phyloP scores from a whole-genome alignment of 2,329 filamentous ascomycete species.

The Xylaria sp. region DNA sequence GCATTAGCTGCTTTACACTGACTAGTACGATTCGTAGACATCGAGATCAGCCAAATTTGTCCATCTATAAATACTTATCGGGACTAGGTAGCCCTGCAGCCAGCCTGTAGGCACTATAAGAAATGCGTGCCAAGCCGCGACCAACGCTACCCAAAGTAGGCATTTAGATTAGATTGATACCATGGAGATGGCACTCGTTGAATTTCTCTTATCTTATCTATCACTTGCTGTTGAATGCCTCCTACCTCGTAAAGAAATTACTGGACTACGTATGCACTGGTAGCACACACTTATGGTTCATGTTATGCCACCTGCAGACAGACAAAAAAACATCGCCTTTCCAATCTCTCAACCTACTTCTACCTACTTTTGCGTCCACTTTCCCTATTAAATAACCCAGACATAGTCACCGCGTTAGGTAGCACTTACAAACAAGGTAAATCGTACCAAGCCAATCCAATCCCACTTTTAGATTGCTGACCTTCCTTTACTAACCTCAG shows the following conservation, averaged over 20 bases:
- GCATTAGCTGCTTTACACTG: too few species aligned
- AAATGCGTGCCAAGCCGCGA: not conserved
- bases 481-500: constrained; percentile 25
- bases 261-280: not conserved
- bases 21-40: too few species aligned
- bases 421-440: constrained; percentile 1
- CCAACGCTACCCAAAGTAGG: not conserved
- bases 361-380: not conserved
- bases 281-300: not conserved
- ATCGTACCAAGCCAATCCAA: constrained; percentile 12
- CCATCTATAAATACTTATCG: not conserved
- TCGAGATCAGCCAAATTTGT: not conserved
- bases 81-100: not conserved
- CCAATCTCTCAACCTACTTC: not conserved
- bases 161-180: not conserved
- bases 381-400: not conserved
- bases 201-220: constrained; percentile 8
- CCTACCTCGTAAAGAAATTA: not conserved
- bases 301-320: not conserved
- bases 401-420: not conserved
- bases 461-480: constrained; percentile 33
- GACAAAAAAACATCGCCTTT: not conserved
- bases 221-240: not conserved
- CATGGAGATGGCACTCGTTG: not conserved
- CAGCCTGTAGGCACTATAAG: not conserved